These are phyloP conservation scores for Candida xyloterini DNA, from an alignment of 805 yeast genomes.

Conservation along the genomic window DNA sequence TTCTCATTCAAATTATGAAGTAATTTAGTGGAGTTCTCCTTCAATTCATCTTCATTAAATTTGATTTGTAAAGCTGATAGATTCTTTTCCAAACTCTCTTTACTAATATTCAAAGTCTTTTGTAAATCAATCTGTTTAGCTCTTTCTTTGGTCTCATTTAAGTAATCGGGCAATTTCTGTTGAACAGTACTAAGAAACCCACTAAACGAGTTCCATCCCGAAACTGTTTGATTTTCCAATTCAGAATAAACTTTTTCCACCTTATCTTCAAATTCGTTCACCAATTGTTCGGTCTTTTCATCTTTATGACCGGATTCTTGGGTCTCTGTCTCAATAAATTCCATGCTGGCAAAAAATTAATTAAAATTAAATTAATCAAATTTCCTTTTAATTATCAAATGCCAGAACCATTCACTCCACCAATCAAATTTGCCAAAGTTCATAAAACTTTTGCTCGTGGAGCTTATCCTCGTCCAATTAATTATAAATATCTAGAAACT, in stretches of 20 bases:
- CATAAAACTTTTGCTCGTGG: constrained; percentile 77
- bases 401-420: constrained; percentile 51
- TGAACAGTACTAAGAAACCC: constrained; percentile 36
- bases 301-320: constrained; percentile 29
- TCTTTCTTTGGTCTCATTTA: constrained; percentile 27
- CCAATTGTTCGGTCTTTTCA: constrained; percentile 54
- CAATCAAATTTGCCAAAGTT: constrained; percentile 71
- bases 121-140: constrained; percentile 21
- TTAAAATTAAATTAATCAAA: not conserved
- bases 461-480: constrained; percentile 77
- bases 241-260: constrained; percentile 39
- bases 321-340: constrained; percentile 29
- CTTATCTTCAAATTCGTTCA: constrained; percentile 47
- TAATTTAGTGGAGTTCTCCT: constrained; percentile 25
- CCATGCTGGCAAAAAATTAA: constrained; percentile 23
- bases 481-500: constrained; percentile 63
- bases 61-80: constrained; percentile 13
- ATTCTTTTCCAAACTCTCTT: constrained; percentile 18
- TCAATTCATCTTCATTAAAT: constrained; percentile 25
- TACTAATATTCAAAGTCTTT: constrained; percentile 17
- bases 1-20: constrained; percentile 31
- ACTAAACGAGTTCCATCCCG: constrained; percentile 35
- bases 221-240: constrained; percentile 40
- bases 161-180: constrained; percentile 32
- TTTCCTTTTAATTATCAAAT: not conserved